These are phyloP conservation scores for Populus alba DNA, from an alignment of 345 rosid genomes.

Conservation along the genomic window DNA sequence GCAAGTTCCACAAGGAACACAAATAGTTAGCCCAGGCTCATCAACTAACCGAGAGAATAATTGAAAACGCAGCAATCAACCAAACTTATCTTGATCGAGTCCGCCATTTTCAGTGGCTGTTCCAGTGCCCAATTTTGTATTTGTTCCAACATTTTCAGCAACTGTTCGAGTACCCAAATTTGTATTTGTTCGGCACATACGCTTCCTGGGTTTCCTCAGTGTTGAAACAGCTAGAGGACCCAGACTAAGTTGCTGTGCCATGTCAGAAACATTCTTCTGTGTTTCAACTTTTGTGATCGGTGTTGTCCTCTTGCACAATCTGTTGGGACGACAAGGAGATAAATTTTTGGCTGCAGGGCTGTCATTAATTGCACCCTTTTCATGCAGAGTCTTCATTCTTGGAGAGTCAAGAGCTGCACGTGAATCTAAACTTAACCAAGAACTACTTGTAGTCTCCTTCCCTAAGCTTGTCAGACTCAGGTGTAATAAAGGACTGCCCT, in stretches of 20 bases:
- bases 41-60: not conserved
- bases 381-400: conserved; percentile 31
- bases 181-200: conserved; percentile 36
- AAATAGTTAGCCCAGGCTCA: not conserved
- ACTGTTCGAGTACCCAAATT: conserved; percentile 29
- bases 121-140: conserved; percentile 29
- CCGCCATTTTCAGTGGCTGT: conserved; percentile 27
- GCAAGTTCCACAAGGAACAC: not conserved
- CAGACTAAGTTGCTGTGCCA: conserved; percentile 43
- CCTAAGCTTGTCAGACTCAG: conserved; percentile 31
- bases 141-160: conserved; percentile 31
- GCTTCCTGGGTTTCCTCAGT: conserved; percentile 53
- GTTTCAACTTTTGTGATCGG: conserved; percentile 27
- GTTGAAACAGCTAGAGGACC: conserved; percentile 44
- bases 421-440: conserved; percentile 82
- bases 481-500: conserved; percentile 28
- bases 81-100: conserved; percentile 12
- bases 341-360: conserved; percentile 21
- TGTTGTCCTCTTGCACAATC: conserved; percentile 45
- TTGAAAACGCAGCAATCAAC: conserved; percentile 7
- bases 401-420: conserved; percentile 33
- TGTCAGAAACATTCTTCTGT: conserved; percentile 37
- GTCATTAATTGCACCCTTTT: conserved; percentile 24
- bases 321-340: conserved; percentile 34
- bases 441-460: conserved; percentile 44